Base-by-base conservation (phyloP, 768 basidiomycete genomes). In the Guyanaporus albipodus region DNA sequence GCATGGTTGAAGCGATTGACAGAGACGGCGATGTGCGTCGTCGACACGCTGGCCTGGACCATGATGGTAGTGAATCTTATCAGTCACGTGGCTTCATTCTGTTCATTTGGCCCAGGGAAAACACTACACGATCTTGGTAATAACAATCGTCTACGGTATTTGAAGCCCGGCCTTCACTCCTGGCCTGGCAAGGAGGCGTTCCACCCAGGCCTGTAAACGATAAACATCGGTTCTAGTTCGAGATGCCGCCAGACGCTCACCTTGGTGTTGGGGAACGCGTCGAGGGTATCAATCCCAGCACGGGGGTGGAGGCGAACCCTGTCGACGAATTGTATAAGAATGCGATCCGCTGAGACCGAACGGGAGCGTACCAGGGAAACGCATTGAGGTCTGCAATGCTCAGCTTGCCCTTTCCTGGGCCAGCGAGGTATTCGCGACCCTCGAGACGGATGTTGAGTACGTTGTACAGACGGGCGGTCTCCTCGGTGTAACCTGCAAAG, bases 391-490 rank as follows among this genome's bases (percentile, higher is more conserved):
- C 88, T 7, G 87, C 91, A 38, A 92, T 66, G 32, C 74, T 80
- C 60, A 75, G 79, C 55, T 78, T 82, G 21, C 86, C 87, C 44
- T 72, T 71, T 0, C 79, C 83, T 10, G 82, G 69, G n/a, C 92
- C 91, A 15, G 77, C 89, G 14, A 95, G 79, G 63, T 76, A 94
- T 32, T 92, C 89, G 15, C 86, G 78, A 42, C 73, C 78, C 36
- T 72, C 64, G n/a, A 94, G 76, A 19, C 86, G 79, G 39, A 83
- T 80, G 57, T 94, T 82, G 34, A 94, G 76, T 4, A 94, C 92
- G n/a, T 78, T 71, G 61, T 87, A 92, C 18, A 94, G 74, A 21
- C 93, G 79, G 56, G 79, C 82, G 3, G 88, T 87, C 73, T 95
- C 93, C 22, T 89, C 81, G 18, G 72, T 55, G 67, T 89, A 94